A percentile compares a stretch with the other conserved stretches of the same genome.
phyloP scores from a whole-genome alignment of 1,139 yeast species.

The Pichia sp. region DNA sequence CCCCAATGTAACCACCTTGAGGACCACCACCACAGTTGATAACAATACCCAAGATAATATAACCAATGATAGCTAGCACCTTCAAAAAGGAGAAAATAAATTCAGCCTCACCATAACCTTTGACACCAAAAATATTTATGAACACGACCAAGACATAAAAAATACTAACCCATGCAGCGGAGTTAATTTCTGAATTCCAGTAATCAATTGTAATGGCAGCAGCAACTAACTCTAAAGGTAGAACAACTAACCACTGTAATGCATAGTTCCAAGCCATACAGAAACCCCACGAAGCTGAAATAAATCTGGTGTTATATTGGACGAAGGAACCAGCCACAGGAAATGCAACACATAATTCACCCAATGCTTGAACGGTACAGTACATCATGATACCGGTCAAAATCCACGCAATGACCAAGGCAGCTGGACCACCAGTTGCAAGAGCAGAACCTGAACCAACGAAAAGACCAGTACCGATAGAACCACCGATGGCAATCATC shows the following conservation, averaged over 20 bases:
- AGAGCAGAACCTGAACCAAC: constrained; percentile 66
- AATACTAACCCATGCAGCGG: constrained; percentile 65
- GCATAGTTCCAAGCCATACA: constrained; percentile 72
- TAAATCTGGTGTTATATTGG: constrained; percentile 59
- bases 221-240: constrained; percentile 71
- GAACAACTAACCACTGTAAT: constrained; percentile 62
- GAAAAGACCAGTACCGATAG: constrained; percentile 67
- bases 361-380: constrained; percentile 64
- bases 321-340: constrained; percentile 74
- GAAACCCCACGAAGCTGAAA: constrained; percentile 72
- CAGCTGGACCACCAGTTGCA: constrained; percentile 65
- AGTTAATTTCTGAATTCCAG: constrained; percentile 55
- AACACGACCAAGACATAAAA: constrained; percentile 55
- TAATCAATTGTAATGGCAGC: constrained; percentile 63
- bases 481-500: constrained; percentile 86
- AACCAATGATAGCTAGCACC: constrained; percentile 61
- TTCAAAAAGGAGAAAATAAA: constrained; percentile 58
- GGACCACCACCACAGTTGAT: constrained; percentile 70
- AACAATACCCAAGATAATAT: constrained; percentile 65
- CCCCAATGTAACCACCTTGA: constrained; percentile 55
- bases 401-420: constrained; percentile 54
- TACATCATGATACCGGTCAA: constrained; percentile 50
- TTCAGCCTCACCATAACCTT: constrained; percentile 67
- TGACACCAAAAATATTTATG: constrained; percentile 58
- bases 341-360: constrained; percentile 62